phyloP scores from a whole-genome alignment of 495 filamentous ascomycete genomes.

The Aspergillus coremiiformis region DNA sequence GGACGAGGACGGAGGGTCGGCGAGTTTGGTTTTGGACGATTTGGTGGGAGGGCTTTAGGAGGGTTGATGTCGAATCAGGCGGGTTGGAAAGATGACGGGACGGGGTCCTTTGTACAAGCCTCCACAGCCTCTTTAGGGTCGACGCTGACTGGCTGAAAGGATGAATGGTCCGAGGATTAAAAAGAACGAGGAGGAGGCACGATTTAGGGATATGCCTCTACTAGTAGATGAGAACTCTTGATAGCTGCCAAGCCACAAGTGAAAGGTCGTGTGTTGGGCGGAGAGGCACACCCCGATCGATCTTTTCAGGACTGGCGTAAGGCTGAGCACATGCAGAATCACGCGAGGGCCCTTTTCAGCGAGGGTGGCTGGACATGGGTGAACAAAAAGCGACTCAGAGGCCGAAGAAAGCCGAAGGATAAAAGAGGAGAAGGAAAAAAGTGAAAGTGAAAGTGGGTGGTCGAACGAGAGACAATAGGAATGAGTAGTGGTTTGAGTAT shows the following conservation, averaged over 20 bases:
- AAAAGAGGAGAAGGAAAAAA: background rate
- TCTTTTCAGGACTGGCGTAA: slow-evolving; percentile 7
- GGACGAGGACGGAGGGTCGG: background rate
- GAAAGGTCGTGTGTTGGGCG: slow-evolving; percentile 15
- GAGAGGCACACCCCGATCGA: slow-evolving; percentile 18
- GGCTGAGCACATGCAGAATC: slow-evolving; percentile 19
- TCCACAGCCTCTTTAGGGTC: slow-evolving; percentile 2
- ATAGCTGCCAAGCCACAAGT: slow-evolving; percentile 15
- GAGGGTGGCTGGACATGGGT: slow-evolving; percentile 3
- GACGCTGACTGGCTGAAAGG: background rate
- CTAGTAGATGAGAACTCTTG: slow-evolving; percentile 1
- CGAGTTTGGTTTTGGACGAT: background rate
- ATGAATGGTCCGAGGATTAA: background rate
- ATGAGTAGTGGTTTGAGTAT: background rate
- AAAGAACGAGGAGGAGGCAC: background rate
- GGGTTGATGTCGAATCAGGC: slow-evolving; percentile 8
- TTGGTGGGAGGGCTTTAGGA: slow-evolving; percentile 9
- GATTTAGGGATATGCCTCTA: background rate
- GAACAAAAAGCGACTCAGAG: background rate
- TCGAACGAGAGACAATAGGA: background rate
- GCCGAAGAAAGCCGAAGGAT: background rate
- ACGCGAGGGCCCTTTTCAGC: background rate
- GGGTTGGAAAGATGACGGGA: background rate
- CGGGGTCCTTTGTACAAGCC: slow-evolving; percentile 10
- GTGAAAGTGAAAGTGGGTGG: background rate